These are phyloP conservation scores for Teunomyces pallodes DNA, from an alignment of 805 yeast species.

Conservation along the genomic window DNA sequence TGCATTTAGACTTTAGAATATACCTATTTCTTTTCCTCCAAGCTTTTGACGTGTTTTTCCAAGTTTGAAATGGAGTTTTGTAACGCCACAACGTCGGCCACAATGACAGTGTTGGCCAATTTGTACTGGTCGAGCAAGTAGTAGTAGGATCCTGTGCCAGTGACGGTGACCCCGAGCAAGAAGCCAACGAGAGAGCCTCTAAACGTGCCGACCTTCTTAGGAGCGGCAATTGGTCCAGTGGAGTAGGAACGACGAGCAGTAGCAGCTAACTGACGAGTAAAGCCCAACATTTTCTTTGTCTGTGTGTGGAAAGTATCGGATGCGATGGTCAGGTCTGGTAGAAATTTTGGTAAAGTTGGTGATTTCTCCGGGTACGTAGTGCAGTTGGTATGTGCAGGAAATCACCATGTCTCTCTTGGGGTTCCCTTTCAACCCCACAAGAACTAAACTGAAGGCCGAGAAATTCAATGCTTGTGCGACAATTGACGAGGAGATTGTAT, in stretches of 20 bases:
- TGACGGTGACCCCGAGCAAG: conserved; percentile 68
- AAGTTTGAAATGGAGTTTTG: conserved; percentile 65
- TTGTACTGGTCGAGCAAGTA: conserved; percentile 78
- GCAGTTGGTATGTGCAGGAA: neutral
- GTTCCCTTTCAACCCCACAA: neutral
- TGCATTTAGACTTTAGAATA: neutral
- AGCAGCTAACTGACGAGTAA: conserved; percentile 18
- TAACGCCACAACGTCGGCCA: conserved; percentile 71
- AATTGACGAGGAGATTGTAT: neutral
- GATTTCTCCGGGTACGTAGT: neutral
- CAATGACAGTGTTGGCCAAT: conserved; percentile 65
- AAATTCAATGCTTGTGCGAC: neutral
- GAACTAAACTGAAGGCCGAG: too few species aligned
- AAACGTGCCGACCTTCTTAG: conserved; percentile 39
- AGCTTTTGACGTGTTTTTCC: conserved; percentile 64
- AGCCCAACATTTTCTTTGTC: conserved; percentile 10
- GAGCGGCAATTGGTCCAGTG: conserved; percentile 19
- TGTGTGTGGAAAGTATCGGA: neutral
- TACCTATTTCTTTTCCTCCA: conserved; percentile 44
- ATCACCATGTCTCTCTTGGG: neutral
- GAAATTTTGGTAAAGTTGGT: neutral
- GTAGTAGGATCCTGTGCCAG: conserved; percentile 75
- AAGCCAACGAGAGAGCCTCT: conserved; percentile 68
- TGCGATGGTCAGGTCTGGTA: neutral
- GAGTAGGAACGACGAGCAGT: conserved; percentile 28